Base-by-base conservation (phyloP, 2,329 filamentous ascomycete genomes). In the Taxawa tesnikishii region DNA sequence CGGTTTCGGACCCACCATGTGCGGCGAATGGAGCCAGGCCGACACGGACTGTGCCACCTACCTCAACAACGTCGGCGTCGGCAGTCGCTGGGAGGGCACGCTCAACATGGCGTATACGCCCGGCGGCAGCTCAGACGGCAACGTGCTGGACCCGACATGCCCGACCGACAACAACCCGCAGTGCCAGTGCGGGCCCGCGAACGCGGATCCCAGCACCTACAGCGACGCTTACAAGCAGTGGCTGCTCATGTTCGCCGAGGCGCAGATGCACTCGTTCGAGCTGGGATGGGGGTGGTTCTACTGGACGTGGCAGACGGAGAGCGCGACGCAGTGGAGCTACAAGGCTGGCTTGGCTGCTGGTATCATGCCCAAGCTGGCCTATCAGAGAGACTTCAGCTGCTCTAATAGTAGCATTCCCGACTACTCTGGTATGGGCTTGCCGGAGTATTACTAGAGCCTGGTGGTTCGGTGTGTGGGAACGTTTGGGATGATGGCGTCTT, bases 201-300 rank as follows among this genome's bases (percentile, higher is more conserved):
- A 94, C 51, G 78, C 79, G 1, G 75, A 80, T 46, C 68, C 80
- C 0, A 58, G 63, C 12, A 51, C 59, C 4, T 96, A 87, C 63
- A 75, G 70, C 23, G 63, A 64, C 36, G 60, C 63, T 4, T 98
- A 98, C 60, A 94, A 90, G 60, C 62, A 75, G 44, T 96, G 88
- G 58, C 64, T 98, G 40, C 71, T 73, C 42, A 83, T 82, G 58
- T 96, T 96, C 59, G 90, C 90, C 5, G 79, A 94, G 58, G 90
- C 87, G 33, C 90, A 98, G 62, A 98, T 98, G 83, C 69, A 79
- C 46, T 83, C 78, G 37, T 98, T 96, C 50, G 88, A 96, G 57
- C 76, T 79, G 41, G 84, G 83, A 5, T 90, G 82, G 79, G 90
- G 90, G 29, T 98, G 90, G 90, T 94, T 93, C 62, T 98, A 98